phyloP scores from a whole-genome alignment of 495 filamentous ascomycete species.

The Polyplosphaeria fusca region DNA sequence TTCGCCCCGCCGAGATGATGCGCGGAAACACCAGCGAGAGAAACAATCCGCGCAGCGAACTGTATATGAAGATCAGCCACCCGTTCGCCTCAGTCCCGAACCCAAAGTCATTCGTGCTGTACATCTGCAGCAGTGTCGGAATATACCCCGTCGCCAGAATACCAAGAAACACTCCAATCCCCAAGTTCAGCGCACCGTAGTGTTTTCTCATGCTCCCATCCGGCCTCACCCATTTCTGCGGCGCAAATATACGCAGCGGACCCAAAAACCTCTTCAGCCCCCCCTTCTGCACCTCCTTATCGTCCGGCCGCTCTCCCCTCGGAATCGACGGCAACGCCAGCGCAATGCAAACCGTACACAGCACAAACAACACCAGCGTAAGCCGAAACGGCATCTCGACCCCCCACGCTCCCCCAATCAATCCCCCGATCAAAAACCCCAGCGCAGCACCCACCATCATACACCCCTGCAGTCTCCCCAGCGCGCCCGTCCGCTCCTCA shows the following conservation, averaged over 20 bases:
- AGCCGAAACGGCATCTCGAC: constrained; percentile 50
- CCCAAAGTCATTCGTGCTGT: constrained; percentile 51
- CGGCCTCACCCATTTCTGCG: constrained; percentile 45
- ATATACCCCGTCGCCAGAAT: constrained; percentile 57
- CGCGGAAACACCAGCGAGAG: constrained; percentile 54
- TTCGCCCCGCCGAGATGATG: constrained; percentile 49
- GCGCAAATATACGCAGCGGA: constrained; percentile 51
- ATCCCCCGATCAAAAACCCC: constrained; percentile 53
- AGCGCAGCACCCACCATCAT: constrained; percentile 55
- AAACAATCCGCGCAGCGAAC: constrained; percentile 53
- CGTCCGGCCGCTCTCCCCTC: constrained; percentile 38
- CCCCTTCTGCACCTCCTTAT: constrained; percentile 1
- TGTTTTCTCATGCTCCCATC: constrained; percentile 47
- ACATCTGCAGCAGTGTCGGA: constrained; percentile 39
- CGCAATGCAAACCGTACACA: constrained; percentile 41
- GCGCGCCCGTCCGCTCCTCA: constrained; percentile 49
- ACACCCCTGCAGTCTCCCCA: constrained; percentile 54
- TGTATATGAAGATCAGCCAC: constrained; percentile 38
- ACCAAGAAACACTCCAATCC: constrained; percentile 53
- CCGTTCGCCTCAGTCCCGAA: constrained; percentile 55
- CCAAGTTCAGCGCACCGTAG: constrained; percentile 53
- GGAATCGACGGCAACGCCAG: constrained; percentile 46
- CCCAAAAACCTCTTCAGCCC: constrained; percentile 50
- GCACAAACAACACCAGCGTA: constrained; percentile 48
- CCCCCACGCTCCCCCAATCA: constrained; percentile 51